phyloP scores from a whole-genome alignment of 805 yeast genomes.

The Starmerella lactis-condensi region DNA sequence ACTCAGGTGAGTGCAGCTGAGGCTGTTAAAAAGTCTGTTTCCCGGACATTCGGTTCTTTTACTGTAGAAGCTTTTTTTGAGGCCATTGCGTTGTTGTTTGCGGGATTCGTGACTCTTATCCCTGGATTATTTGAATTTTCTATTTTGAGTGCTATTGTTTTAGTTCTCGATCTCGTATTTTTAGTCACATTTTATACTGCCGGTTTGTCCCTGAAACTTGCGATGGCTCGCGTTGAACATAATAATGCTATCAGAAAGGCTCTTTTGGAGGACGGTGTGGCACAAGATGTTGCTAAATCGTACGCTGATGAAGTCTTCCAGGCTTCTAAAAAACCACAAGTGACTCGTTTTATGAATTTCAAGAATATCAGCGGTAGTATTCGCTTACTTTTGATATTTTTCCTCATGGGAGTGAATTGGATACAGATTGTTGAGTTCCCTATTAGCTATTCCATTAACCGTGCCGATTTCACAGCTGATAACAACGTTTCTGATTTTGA shows the following conservation, averaged over 20 bases:
- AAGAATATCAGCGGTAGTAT: constrained; percentile 13
- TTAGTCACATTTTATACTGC: constrained; percentile 71
- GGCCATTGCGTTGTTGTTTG: constrained; percentile 42
- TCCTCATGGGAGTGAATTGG: constrained; percentile 23
- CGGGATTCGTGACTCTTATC: constrained; percentile 36
- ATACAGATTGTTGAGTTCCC: constrained; percentile 22
- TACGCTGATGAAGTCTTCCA: constrained; percentile 16
- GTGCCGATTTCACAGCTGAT: constrained; percentile 12
- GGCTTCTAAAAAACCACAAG: constrained; percentile 10
- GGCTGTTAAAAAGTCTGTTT: constrained; percentile 28
- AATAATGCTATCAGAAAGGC: constrained; percentile 60
- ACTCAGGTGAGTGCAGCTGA: constrained; percentile 24
- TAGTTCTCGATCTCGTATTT: constrained; percentile 51
- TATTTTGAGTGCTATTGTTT: constrained; percentile 47
- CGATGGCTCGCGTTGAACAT: constrained; percentile 68
- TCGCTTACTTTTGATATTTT: constrained; percentile 18
- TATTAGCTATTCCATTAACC: constrained; percentile 19
- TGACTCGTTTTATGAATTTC: constrained; percentile 7
- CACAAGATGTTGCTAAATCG: constrained; percentile 43
- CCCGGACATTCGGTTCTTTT: constrained; percentile 24
- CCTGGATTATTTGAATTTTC: constrained; percentile 68
- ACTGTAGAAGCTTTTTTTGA: constrained; percentile 63
- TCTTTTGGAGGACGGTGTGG: constrained; percentile 87
- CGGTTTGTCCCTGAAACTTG: constrained; percentile 68
- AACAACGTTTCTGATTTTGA: constrained; percentile 10